These are phyloP conservation scores for Dillenia suffruticosa DNA, from an alignment of 164 flowering plant species.

Conservation along the genomic window DNA sequence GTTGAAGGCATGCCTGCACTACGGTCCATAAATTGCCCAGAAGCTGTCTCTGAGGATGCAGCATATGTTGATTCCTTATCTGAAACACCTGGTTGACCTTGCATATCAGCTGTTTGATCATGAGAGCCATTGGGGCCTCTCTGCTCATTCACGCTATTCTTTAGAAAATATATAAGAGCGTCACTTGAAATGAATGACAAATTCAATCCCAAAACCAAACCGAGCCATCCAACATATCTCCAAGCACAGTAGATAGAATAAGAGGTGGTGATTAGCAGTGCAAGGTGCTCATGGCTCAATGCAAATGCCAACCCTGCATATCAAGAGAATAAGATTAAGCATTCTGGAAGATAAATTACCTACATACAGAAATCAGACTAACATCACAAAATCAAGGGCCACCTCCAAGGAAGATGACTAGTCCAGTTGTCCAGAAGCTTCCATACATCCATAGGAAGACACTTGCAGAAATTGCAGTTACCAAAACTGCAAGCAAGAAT, in stretches of 20 bases:
- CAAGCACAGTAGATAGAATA: slow-evolving; percentile 80
- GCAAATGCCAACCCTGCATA: slow-evolving; percentile 72
- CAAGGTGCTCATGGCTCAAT: slow-evolving; percentile 56
- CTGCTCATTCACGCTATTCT: slow-evolving; percentile 50
- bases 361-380: background rate
- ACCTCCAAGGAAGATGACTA: slow-evolving; percentile 68
- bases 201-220: slow-evolving; percentile 68
- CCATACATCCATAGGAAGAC: slow-evolving; percentile 84
- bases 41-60: slow-evolving; percentile 39
- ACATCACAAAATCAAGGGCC: slow-evolving; percentile 9
- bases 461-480: slow-evolving; percentile 43
- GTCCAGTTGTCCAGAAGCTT: slow-evolving; percentile 83
- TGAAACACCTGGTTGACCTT: slow-evolving; percentile 35
- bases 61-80: slow-evolving; percentile 33
- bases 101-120: slow-evolving; percentile 45
- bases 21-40: slow-evolving; percentile 50
- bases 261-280: slow-evolving; percentile 53
- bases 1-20: slow-evolving; percentile 76
- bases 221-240: slow-evolving; percentile 82
- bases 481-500: slow-evolving; percentile 45
- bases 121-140: slow-evolving; percentile 28
- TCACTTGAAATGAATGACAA: slow-evolving; percentile 91
- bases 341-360: too few relatives aligned
- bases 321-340: slow-evolving; percentile 1
- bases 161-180: slow-evolving; percentile 61